Evolutionary conservation across 2,329 filamentous ascomycete species (phyloP).

Genomic region (Ceratocystis variospora): DNA sequence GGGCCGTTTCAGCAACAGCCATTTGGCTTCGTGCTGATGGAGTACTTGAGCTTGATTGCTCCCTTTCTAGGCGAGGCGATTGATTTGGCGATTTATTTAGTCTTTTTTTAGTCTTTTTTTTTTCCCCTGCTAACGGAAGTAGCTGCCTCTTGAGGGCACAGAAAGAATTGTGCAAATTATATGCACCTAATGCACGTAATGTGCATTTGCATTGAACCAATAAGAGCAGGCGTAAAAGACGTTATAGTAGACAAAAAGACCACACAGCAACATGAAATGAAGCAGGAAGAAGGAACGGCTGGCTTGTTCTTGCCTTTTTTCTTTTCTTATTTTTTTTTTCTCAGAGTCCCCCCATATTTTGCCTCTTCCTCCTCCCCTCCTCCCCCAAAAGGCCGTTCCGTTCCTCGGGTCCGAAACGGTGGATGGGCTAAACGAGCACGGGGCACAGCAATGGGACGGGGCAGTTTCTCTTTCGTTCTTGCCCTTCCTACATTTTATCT

Average conservation of each 20-base stretch:
- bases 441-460: not conserved
- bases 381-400: not conserved
- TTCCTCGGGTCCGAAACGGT: slow-evolving; percentile 1
- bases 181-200: too few relatives aligned
- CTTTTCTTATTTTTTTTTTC: not conserved
- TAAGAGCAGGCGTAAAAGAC: not conserved
- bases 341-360: not conserved
- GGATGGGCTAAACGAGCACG: not conserved
- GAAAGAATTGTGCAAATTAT: not conserved
- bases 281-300: not conserved
- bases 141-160: not conserved
- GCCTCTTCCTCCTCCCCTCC: not conserved
- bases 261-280: not conserved
- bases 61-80: not conserved
- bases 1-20: not conserved
- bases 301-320: not conserved
- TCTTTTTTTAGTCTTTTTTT: not conserved
- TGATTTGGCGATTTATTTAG: not conserved
- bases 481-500: not conserved
- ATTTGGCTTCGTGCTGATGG: not conserved
- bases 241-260: not conserved
- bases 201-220: too few relatives aligned
- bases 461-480: not conserved
- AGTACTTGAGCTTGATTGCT: not conserved
- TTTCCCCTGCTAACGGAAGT: not conserved